Evolutionary conservation across 768 basidiomycete species (phyloP).

Genomic region (Favolaschia claudopus): DNA sequence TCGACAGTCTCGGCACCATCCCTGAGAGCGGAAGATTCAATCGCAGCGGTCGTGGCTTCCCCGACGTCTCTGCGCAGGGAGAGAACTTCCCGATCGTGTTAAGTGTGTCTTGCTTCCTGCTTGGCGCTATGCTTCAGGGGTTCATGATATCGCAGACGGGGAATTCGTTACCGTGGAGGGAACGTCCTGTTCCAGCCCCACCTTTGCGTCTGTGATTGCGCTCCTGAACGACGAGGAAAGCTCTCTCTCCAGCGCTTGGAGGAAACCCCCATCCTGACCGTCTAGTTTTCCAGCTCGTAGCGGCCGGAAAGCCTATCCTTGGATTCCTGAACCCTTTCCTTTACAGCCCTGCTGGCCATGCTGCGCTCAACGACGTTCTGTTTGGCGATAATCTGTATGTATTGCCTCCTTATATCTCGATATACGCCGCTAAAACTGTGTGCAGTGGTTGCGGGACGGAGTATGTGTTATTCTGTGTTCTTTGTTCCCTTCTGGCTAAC

Average conservation of each 20-base stretch:
- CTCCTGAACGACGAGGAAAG: slow-evolving; percentile 9
- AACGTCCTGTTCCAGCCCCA: slow-evolving; percentile 1
- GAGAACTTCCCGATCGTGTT: slow-evolving; percentile 1
- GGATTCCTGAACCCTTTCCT: slow-evolving; percentile 10
- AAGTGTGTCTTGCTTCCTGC: too few species aligned
- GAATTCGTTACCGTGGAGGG: not conserved
- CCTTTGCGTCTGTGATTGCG: slow-evolving; percentile 1
- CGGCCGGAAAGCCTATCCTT: slow-evolving; percentile 7
- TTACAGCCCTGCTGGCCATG: not conserved
- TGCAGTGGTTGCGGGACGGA: slow-evolving; percentile 9
- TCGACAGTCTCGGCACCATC: not conserved
- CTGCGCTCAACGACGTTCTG: slow-evolving; percentile 5
- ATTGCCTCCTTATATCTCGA: too few species aligned
- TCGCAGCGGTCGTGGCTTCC: slow-evolving; percentile 41
- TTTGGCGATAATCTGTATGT: slow-evolving; percentile 3
- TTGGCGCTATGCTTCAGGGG: too few species aligned
- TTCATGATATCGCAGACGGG: too few species aligned
- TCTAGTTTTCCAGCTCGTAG: slow-evolving; percentile 24
- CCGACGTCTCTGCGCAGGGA: slow-evolving; percentile 21
- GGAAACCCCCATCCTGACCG: not conserved
- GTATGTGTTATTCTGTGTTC: too few species aligned
- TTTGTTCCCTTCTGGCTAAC: too few species aligned
- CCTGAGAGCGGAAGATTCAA: slow-evolving; percentile 40
- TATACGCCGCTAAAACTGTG: too few species aligned
- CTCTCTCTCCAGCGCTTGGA: not conserved